Percentiles rank a stretch among this genome's conserved stretches.
These are phyloP conservation scores for Clarireedia homoeocarpa DNA, from an alignment of 2,329 filamentous ascomycete genomes.

Conservation along the genomic window DNA sequence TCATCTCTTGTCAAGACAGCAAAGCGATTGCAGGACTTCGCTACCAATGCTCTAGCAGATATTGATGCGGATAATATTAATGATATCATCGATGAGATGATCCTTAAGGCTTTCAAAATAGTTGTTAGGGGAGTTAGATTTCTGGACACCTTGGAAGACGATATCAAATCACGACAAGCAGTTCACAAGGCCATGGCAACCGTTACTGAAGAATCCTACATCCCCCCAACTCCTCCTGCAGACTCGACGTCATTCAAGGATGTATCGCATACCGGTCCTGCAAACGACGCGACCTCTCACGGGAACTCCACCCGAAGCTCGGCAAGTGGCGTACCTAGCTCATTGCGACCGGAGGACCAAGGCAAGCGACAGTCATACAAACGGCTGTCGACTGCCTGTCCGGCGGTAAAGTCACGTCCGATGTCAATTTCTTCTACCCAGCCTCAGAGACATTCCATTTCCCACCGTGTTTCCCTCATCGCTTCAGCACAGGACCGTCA, in stretches of 20 bases:
- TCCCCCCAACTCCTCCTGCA: constrained; percentile 56
- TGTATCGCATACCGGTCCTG: constrained; percentile 36
- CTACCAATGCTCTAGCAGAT: constrained; percentile 32
- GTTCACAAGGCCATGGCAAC: constrained; percentile 53
- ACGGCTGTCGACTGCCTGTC: constrained; percentile 21
- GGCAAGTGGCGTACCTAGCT: constrained; percentile 22
- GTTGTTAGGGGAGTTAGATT: constrained; percentile 88
- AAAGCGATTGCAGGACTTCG: constrained; percentile 73
- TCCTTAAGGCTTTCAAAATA: constrained; percentile 87
- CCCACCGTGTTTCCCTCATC: constrained; percentile 73
- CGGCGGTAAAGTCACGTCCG: constrained; percentile 19
- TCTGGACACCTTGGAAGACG: constrained; percentile 73
- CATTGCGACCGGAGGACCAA: constrained; percentile 24
- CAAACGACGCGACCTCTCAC: constrained; percentile 28
- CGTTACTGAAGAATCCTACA: constrained; percentile 48
- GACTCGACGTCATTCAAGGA: constrained; percentile 43
- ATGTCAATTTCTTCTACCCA: constrained; percentile 22
- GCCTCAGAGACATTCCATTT: constrained; percentile 26
- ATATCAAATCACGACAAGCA: constrained; percentile 41
- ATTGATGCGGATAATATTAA: constrained; percentile 53
- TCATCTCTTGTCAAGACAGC: constrained; percentile 84
- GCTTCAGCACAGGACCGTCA: constrained; percentile 57
- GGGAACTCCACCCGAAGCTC: constrained; percentile 27
- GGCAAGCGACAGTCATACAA: constrained; percentile 25
- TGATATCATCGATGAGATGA: constrained; percentile 82